phyloP scores from a whole-genome alignment of 2,329 filamentous ascomycete genomes.

The Cercospora beticola region DNA sequence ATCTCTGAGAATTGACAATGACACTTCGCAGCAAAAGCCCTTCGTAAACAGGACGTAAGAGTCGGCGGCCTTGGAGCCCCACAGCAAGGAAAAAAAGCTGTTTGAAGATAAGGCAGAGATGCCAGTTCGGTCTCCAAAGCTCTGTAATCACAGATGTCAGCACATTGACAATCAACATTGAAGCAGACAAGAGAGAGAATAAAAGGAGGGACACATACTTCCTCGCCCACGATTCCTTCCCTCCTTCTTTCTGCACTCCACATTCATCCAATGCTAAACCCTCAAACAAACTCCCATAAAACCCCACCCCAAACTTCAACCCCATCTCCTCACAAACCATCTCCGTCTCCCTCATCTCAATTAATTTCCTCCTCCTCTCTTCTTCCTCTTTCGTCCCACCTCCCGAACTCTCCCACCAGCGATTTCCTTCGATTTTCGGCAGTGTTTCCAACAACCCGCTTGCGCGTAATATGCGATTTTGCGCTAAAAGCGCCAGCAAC shows the following conservation, averaged over 20 bases:
- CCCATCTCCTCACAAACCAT: constrained; percentile 38
- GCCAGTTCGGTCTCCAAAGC: constrained; percentile 29
- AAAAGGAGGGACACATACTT: constrained; percentile 23
- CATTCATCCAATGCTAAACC: too few relatives aligned
- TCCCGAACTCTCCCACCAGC: neutral
- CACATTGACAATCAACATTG: neutral
- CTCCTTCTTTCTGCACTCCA: too few relatives aligned
- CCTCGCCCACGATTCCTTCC: constrained; percentile 23
- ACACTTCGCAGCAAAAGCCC: constrained; percentile 31
- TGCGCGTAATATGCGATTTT: constrained; percentile 34
- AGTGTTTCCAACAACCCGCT: neutral
- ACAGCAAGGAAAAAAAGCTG: constrained; percentile 12
- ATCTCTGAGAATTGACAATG: constrained; percentile 27
- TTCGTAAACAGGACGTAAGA: constrained; percentile 32
- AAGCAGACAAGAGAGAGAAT: neutral
- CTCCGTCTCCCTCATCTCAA: constrained; percentile 35
- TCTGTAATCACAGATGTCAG: constrained; percentile 14
- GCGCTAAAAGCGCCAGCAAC: constrained; percentile 35
- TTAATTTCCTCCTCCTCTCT: constrained; percentile 1
- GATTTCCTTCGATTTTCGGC: neutral
- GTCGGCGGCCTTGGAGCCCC: constrained; percentile 26
- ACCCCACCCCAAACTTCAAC: constrained; percentile 33
- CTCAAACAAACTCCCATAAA: constrained; percentile 32
- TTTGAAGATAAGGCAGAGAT: constrained; percentile 24
- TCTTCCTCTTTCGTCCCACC: neutral